Conservation (phyloP, 352 stramenopile genomes). For the Phytophthora pini region DNA sequence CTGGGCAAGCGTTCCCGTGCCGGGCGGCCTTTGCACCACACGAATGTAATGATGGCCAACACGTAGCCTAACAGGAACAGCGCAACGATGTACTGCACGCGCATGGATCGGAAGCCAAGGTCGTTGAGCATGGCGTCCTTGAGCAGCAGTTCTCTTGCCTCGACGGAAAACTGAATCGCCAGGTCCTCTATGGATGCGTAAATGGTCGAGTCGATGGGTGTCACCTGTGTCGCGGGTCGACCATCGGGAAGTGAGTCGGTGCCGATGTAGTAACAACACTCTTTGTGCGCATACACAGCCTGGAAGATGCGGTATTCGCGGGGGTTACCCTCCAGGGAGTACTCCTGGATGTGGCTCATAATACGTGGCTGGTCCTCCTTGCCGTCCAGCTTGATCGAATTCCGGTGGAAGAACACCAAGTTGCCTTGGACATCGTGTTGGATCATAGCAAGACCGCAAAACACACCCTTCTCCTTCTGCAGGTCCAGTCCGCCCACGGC, state of each 20-base stretch:
- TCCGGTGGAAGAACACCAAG: conserved; percentile 88
- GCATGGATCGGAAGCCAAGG: conserved; percentile 38
- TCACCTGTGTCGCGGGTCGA: conserved; percentile 74
- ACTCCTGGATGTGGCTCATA: conserved; percentile 88
- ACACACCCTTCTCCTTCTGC: conserved; percentile 72
- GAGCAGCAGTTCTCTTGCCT: conserved; percentile 67
- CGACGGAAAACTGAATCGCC: conserved; percentile 83
- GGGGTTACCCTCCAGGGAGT: conserved; percentile 69
- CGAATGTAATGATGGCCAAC: conserved; percentile 69
- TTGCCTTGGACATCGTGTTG: conserved; percentile 88
- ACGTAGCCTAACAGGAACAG: conserved; percentile 75
- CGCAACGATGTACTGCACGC: conserved; percentile 71
- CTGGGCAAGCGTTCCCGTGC: conserved; percentile 78
- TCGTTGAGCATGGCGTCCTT: conserved; percentile 50
- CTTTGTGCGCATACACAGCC: conserved; percentile 79
- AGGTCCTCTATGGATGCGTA: conserved; percentile 78
- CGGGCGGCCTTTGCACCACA: conserved; percentile 80
- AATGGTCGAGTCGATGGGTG: conserved; percentile 71
- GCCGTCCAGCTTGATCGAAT: conserved; percentile 86
- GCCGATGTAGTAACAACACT: conserved; percentile 90
- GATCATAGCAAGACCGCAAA: conserved; percentile 87
- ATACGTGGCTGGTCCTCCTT: conserved; percentile 69
- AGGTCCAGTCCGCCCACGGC: conserved; percentile 78
- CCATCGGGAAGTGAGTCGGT: conserved; percentile 68
- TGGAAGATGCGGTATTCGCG: conserved; percentile 86